Evolutionary conservation across 257 asterid species (phyloP).

Genomic region (Penstemon newberryi): DNA sequence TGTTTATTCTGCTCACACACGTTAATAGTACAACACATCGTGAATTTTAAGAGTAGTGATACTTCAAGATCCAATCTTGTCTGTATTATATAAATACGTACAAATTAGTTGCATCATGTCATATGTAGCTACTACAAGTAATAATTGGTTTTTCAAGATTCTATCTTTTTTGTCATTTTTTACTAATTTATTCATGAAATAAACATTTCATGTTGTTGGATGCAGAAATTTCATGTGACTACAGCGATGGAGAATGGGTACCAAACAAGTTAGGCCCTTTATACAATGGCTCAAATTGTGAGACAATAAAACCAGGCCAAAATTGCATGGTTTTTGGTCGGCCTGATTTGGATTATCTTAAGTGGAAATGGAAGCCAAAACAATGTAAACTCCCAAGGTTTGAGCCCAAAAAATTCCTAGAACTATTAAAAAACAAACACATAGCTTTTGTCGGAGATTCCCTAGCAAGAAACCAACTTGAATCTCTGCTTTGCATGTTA

Average conservation of each 20-base stretch:
- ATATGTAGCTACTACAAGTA: no score
- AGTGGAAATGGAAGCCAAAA: conserved; percentile 73
- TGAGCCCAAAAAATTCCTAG: conserved; percentile 61
- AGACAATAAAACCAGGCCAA: conserved; percentile 65
- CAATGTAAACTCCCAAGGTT: conserved; percentile 60
- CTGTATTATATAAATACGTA: no score
- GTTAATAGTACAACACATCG: no score
- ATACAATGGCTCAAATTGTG: conserved; percentile 70
- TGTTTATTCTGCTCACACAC: no score
- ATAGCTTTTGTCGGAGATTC: conserved; percentile 89
- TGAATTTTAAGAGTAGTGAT: no score
- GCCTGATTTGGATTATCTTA: conserved; percentile 56
- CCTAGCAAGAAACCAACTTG: conserved; percentile 75
- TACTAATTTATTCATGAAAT: no score
- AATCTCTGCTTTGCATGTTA: conserved; percentile 66
- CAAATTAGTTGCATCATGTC: no score
- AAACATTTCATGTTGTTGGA: not conserved
- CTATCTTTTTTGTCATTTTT: not conserved
- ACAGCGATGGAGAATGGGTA: conserved; percentile 65
- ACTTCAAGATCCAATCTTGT: no score
- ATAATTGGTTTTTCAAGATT: not conserved
- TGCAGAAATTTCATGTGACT: conserved; percentile 60
- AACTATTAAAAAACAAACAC: conserved; percentile 44
- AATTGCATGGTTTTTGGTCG: conserved; percentile 70
- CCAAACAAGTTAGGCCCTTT: conserved; percentile 41